Conservation (phyloP, 768 basidiomycete species). For the Mycena polygramma region DNA sequence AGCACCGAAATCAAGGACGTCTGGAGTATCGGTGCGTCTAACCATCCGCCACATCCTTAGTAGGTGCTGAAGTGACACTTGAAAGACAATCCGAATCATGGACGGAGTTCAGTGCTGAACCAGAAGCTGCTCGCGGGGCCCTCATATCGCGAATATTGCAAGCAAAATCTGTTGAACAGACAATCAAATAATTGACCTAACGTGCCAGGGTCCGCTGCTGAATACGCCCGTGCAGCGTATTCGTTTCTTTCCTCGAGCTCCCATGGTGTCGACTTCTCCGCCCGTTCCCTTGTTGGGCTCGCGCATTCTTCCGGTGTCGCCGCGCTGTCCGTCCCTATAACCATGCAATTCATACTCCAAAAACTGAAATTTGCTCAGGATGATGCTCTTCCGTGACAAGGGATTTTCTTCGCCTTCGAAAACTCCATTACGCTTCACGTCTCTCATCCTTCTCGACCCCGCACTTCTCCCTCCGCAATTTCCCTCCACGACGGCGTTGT, state of each 20-base stretch:
- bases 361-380: constrained; percentile 6
- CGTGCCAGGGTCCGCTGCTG: constrained; percentile 27
- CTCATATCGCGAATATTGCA: constrained; percentile 23
- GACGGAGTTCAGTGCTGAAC: constrained; percentile 19
- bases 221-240: constrained; percentile 23
- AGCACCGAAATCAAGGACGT: constrained; percentile 12
- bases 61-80: too few relatives aligned
- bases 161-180: neutral
- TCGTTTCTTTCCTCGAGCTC: constrained; percentile 14
- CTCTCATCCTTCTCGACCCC: constrained; percentile 22
- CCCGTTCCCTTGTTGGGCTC: constrained; percentile 17
- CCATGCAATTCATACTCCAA: neutral
- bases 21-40: constrained; percentile 21
- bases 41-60: neutral
- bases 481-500: constrained; percentile 13
- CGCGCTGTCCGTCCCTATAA: constrained; percentile 9
- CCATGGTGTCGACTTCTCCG: constrained; percentile 21
- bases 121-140: constrained; percentile 8
- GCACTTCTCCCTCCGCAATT: constrained; percentile 30
- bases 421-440: constrained; percentile 1
- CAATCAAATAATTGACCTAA: neutral
- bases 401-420: constrained; percentile 9
- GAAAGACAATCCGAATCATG: constrained; percentile 27
- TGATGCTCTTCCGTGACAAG: constrained; percentile 25
- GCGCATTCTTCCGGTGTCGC: constrained; percentile 28